Base-by-base conservation (phyloP, 768 basidiomycete species). In the Boletus subparvulus region DNA sequence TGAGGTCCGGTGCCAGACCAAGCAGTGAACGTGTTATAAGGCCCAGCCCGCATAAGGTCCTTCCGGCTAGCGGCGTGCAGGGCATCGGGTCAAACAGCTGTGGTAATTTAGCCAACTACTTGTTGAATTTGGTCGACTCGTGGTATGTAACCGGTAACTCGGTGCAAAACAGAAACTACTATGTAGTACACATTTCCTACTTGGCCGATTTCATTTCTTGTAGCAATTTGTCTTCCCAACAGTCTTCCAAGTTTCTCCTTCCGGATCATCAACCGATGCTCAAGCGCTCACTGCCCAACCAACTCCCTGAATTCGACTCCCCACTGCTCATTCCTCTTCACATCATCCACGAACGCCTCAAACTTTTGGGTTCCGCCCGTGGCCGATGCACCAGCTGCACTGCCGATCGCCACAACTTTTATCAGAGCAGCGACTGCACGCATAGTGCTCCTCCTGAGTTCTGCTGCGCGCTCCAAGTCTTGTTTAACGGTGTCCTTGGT, bases 401-500 rank as follows among this genome's bases (percentile, higher is more conserved):
- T 83, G 17, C 84, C 84, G 0, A 88, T 79, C 26, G 68, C 70
- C 13, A 70, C 61, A 44, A 95, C 83, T 73, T 87, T 90, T 74
- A 88, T 89, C 52, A 99, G 76, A 4, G 92, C 92, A 16, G 86
- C 92, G 43, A 95, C 84, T 6, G 94, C 93, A 39, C 96, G 78
- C 58, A 98, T 77, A 8, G 92, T 92, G 65, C 92, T 94, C 60
- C 91, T 79, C 74, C 98, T 94, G 58, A 98, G 79, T 72, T 98
- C 96, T 28, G 91, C 91, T 10, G 89, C 85, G 19, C 90, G 83
- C 73, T 92, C 91, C 44, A 94, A 69, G 62, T 94, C 92, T 70
- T 94, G 92, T 73, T 98, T 98, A 47, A 97, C 95, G 0, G 93
- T 92, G 68, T 98, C 96, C 75, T 98, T 98, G 50, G 91, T 92